A percentile compares a stretch with the other conserved stretches of the same genome.
These are phyloP conservation scores for Dianthus caryophyllus DNA, from an alignment of 148 eudicot species.

Conservation along the genomic window DNA sequence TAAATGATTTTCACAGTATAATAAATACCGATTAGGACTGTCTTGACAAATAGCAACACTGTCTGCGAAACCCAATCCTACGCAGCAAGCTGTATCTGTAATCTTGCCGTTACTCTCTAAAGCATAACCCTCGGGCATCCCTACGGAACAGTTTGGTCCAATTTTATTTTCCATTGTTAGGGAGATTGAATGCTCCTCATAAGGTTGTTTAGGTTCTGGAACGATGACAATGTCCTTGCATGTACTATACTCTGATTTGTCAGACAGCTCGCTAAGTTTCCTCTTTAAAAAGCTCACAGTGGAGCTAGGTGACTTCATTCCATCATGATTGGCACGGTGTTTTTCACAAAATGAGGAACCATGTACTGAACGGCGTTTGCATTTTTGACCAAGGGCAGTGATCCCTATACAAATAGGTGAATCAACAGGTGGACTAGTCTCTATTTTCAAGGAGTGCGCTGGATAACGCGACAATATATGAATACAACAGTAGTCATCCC, in stretches of 20 bases:
- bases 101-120: conserved; percentile 18
- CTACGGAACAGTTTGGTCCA: conserved; percentile 25
- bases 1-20: conserved; percentile 88
- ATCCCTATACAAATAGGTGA: conserved; percentile 73
- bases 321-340: conserved; percentile 53
- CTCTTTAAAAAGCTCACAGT: conserved; percentile 47
- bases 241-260: conserved; percentile 26
- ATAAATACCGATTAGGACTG: conserved; percentile 53
- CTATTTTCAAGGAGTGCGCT: conserved; percentile 39
- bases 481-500: conserved; percentile 88
- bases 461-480: conserved; percentile 66
- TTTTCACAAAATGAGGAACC: conserved; percentile 84
- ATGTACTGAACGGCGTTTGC: conserved; percentile 75
- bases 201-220: conserved; percentile 40
- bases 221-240: conserved; percentile 39
- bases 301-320: conserved; percentile 24
- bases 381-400: conserved; percentile 70
- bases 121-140: conserved; percentile 28
- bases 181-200: conserved; percentile 41
- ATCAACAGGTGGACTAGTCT: conserved; percentile 37
- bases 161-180: conserved; percentile 26
- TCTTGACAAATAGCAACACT: conserved; percentile 50
- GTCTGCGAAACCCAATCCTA: conserved; percentile 53
- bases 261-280: conserved; percentile 43
- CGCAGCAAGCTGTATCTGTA: conserved; percentile 43